phyloP scores from a whole-genome alignment of 2,329 filamentous ascomycete genomes.

The Pseudogymnoascus sp. region DNA sequence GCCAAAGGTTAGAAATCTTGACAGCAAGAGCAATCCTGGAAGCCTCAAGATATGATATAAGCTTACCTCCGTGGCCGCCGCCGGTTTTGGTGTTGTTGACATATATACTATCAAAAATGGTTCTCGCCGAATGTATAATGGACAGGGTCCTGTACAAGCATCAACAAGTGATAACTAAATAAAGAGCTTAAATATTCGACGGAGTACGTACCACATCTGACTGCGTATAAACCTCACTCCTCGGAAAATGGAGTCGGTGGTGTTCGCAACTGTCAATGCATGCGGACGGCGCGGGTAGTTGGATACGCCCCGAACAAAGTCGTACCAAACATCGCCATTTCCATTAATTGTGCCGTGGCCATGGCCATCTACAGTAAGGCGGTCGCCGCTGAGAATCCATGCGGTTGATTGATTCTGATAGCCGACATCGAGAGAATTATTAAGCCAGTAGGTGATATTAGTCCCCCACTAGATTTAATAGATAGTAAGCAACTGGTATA shows the following conservation, averaged over 20 bases:
- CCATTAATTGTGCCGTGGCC: conserved; percentile 49
- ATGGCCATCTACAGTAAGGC: conserved; percentile 42
- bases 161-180: too few relatives aligned
- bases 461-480: conserved; percentile 36
- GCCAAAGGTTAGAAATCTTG: background rate
- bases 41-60: too few relatives aligned
- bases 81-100: conserved; percentile 40
- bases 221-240: conserved; percentile 46
- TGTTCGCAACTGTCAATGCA: conserved; percentile 42
- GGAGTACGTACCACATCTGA: conserved; percentile 46
- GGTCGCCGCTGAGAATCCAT: conserved; percentile 47
- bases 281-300: conserved; percentile 46
- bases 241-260: conserved; percentile 41
- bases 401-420: conserved; percentile 51
- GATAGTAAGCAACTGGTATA: background rate
- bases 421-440: conserved; percentile 42
- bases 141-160: conserved; percentile 39
- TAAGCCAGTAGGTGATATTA: conserved; percentile 46
- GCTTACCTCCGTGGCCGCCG: too few relatives aligned
- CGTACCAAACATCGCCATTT: conserved; percentile 55
- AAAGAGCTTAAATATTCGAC: background rate
- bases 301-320: conserved; percentile 37
- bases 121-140: conserved; percentile 40
- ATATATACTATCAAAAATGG: conserved; percentile 43
- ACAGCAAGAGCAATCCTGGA: background rate